Conservation (phyloP, 768 basidiomycete species). For the Crepidotus variabilis region DNA sequence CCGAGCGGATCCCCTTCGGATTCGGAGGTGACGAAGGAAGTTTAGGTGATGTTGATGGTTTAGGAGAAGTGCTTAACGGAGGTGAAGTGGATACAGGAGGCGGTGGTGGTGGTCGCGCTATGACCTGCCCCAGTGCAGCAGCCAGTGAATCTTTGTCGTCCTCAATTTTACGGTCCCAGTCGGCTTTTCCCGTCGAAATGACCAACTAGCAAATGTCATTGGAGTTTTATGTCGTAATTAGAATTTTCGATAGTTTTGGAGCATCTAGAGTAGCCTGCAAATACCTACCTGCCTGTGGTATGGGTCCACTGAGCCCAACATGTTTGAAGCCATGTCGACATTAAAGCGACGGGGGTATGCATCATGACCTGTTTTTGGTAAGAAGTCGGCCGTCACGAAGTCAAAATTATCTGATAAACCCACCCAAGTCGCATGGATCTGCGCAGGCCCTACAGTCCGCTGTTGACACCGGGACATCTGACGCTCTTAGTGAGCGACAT, state of each 20-base stretch:
- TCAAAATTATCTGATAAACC: conserved; percentile 5
- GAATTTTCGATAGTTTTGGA: neutral
- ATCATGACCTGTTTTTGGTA: conserved; percentile 52
- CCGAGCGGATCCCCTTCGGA: conserved; percentile 28
- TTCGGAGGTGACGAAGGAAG: conserved; percentile 1
- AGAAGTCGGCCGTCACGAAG: neutral
- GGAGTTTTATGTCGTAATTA: conserved; percentile 2
- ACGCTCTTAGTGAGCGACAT: conserved; percentile 48
- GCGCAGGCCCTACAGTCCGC: conserved; percentile 73
- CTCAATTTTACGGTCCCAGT: conserved; percentile 84
- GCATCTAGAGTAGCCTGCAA: neutral
- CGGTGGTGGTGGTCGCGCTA: conserved; percentile 24
- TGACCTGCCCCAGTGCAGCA: conserved; percentile 42
- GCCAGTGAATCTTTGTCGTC: conserved; percentile 71
- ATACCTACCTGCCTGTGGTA: conserved; percentile 70
- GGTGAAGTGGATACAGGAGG: conserved; percentile 23
- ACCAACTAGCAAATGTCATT: conserved; percentile 51
- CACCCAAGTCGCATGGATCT: conserved; percentile 74
- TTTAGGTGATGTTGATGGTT: conserved; percentile 1
- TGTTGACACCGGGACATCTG: conserved; percentile 59
- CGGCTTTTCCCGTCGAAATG: conserved; percentile 85
- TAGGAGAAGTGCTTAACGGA: conserved; percentile 1
- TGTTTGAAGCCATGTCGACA: conserved; percentile 72
- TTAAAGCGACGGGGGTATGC: conserved; percentile 71
- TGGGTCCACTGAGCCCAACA: conserved; percentile 85